Evolutionary conservation across 2,329 filamentous ascomycete species (phyloP).

Genomic region (Colletotrichum sp.): DNA sequence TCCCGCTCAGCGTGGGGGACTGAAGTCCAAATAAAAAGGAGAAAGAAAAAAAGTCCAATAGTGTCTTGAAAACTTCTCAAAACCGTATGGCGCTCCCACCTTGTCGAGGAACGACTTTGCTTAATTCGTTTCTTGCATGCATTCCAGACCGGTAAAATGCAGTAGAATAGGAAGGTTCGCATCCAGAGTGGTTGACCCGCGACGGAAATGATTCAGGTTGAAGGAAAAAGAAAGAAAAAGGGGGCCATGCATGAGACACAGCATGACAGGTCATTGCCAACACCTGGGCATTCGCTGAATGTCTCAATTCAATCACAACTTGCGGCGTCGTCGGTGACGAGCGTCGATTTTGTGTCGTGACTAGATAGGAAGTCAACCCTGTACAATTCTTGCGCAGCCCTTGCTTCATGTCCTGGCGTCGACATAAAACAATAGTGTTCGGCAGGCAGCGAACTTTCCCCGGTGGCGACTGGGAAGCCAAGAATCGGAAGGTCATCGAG

Average conservation of each 20-base stretch:
- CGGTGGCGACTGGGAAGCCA: neutral
- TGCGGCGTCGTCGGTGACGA: neutral
- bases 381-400: neutral
- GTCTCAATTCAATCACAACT: neutral
- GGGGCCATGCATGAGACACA: conserved; percentile 1
- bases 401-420: neutral
- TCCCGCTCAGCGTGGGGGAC: neutral
- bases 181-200: neutral
- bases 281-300: neutral
- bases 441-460: neutral
- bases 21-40: neutral
- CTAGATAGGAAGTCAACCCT: neutral
- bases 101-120: neutral
- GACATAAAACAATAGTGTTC: neutral
- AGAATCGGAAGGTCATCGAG: neutral
- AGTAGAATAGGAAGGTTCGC: neutral
- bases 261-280: conserved; percentile 6
- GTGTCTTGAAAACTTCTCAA: neutral
- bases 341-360: neutral
- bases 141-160: neutral
- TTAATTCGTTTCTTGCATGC: neutral
- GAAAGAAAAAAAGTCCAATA: neutral
- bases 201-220: neutral
- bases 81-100: neutral
- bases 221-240: conserved; percentile 5